Base-by-base conservation (phyloP, 768 basidiomycete genomes). In the Pholiota conissans region DNA sequence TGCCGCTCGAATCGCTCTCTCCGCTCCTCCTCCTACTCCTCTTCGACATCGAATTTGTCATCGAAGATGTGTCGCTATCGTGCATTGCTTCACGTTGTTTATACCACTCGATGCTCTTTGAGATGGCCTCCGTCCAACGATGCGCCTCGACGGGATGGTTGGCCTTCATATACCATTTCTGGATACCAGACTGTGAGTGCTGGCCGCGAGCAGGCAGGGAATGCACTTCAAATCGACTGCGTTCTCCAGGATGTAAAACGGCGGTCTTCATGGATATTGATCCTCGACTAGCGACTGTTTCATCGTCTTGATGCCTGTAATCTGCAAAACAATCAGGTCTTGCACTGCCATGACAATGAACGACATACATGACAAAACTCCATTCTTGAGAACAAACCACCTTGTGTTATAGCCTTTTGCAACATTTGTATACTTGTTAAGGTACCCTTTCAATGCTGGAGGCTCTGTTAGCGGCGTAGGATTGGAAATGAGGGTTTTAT, bases 341-440 rank as follows among this genome's bases (percentile, higher is more conserved):
- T 40, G 32, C 20, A 27, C 27, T 13, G 34, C 32, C 46, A 48
- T 29, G 22, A 56, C 45, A 28, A 26, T 18, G 22, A 42, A 42
- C 13, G 28, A 81, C 90, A 24, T 67, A 91, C 92, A 94, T 16
- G 90, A 92, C n/a, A 95, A 70, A 24, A 90, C 77, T 0, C 93
- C 95, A 53, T 89, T 83, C 65, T 91, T 87, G 18, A 97, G 80
- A 0, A 96, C 92, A 66, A 98, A 96, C 93, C 94, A 97, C 0
- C 95, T 79, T 0, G 90, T 89, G 58, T 85, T 87, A 68, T 94
- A 96, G 0, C 95, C 95, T 63, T 85, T 87, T 0, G 93, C 92
- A 35, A 97, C 91, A 63, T 97, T 98, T 1, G 89, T 87, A 67
- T 95, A 97, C 70, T 98, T 98, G 71, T 91, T 93, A 18, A 93